A percentile compares a stretch with the other conserved stretches of the same genome.
These are phyloP conservation scores for Exophiala aquamarina DNA, from an alignment of 2,329 filamentous ascomycete species.

Conservation along the genomic window DNA sequence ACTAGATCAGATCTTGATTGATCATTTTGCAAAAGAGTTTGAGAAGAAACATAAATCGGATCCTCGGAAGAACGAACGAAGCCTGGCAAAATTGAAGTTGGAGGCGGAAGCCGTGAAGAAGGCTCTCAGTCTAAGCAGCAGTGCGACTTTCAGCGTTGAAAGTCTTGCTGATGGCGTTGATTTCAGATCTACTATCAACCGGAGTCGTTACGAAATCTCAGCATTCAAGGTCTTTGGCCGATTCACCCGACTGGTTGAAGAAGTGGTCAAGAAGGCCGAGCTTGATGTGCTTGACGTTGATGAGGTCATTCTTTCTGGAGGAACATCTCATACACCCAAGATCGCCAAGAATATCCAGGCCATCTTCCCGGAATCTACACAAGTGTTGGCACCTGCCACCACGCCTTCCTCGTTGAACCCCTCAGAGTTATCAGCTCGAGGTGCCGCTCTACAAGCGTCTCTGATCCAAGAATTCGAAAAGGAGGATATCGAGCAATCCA, in stretches of 20 bases:
- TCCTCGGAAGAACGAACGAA: constrained; percentile 75
- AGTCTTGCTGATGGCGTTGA: constrained; percentile 85
- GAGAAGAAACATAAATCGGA: constrained; percentile 93
- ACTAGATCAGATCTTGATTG: constrained; percentile 86
- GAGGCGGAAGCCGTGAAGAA: constrained; percentile 92
- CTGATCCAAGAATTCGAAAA: constrained; percentile 92
- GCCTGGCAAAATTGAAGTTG: constrained; percentile 86
- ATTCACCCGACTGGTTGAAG: constrained; percentile 81
- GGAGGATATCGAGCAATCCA: constrained; percentile 92
- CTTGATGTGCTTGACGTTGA: constrained; percentile 91
- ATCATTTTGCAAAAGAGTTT: constrained; percentile 98
- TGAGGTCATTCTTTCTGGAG: constrained; percentile 90
- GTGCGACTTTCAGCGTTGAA: constrained; percentile 91
- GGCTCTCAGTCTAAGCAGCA: constrained; percentile 81
- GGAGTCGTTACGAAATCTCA: constrained; percentile 87
- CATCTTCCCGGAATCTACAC: constrained; percentile 79
- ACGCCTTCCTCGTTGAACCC: constrained; percentile 80
- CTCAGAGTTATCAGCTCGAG: constrained; percentile 82
- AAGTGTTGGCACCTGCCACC: constrained; percentile 80
- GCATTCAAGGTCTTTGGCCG: constrained; percentile 82
- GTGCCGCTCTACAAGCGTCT: constrained; percentile 92
- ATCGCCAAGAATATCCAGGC: constrained; percentile 76
- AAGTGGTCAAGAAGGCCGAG: constrained; percentile 85
- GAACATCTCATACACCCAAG: constrained; percentile 89
- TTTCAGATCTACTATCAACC: constrained; percentile 89